Evolutionary conservation across 2,329 filamentous ascomycete genomes (phyloP).

Genomic region (Grosmannia huntii): DNA sequence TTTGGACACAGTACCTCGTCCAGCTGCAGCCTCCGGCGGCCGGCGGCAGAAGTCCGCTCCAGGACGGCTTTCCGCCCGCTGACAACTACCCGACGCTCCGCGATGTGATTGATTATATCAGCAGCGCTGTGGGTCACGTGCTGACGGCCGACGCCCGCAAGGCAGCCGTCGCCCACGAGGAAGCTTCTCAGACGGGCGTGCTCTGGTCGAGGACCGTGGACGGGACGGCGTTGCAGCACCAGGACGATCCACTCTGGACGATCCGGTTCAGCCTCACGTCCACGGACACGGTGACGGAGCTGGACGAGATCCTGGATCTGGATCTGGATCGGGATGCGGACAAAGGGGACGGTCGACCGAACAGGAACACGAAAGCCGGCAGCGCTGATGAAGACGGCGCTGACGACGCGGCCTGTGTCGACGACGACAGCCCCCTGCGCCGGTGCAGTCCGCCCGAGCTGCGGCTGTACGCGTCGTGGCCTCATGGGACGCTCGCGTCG

Average conservation of each 20-base stretch:
- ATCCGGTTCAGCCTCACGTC: constrained; percentile 20
- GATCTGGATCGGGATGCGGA: neutral
- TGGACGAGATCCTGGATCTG: constrained; percentile 1
- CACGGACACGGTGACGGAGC: neutral
- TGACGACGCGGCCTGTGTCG: constrained; percentile 21
- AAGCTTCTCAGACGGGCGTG: neutral
- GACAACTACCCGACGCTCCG: constrained; percentile 30
- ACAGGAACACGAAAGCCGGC: too few relatives aligned
- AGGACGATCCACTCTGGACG: constrained; percentile 15
- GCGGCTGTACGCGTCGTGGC: constrained; percentile 11
- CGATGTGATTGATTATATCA: constrained; percentile 33
- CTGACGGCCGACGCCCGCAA: constrained; percentile 22
- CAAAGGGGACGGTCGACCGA: neutral
- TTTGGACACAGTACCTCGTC: constrained; percentile 32
- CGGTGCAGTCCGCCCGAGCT: constrained; percentile 6
- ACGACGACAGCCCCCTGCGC: constrained; percentile 19
- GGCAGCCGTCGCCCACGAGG: constrained; percentile 11
- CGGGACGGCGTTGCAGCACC: constrained; percentile 8
- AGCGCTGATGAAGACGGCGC: constrained; percentile 5
- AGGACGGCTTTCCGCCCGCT: constrained; percentile 27
- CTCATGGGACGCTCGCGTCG: neutral
- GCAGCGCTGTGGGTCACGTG: constrained; percentile 27
- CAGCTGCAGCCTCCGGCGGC: constrained; percentile 21
- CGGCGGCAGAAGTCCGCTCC: constrained; percentile 19
- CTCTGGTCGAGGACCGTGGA: constrained; percentile 16